Evolutionary conservation across 768 basidiomycete genomes (phyloP).

Genomic region (Termitomyces sp.): DNA sequence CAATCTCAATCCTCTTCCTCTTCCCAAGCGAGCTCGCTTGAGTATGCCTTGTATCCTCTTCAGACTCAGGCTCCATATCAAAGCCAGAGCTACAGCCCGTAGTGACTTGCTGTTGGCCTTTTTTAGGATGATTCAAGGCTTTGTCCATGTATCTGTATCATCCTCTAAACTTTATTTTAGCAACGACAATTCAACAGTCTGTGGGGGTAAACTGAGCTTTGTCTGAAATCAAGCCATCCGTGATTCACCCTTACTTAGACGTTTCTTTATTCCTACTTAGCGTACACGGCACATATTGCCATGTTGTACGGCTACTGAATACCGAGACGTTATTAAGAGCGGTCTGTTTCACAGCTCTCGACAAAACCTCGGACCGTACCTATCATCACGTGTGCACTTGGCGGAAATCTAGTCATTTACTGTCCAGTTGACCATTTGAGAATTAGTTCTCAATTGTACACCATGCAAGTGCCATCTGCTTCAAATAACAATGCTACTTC

Average conservation of each 20-base stretch:
- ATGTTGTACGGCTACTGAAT: too few relatives aligned
- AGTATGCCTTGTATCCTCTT: slow-evolving; percentile 29
- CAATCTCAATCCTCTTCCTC: slow-evolving; percentile 18
- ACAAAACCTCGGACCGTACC: too few relatives aligned
- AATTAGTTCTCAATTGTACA: too few relatives aligned
- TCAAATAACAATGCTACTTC: background rate
- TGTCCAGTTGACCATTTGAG: too few relatives aligned
- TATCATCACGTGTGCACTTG: background rate
- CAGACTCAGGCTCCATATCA: slow-evolving; percentile 52
- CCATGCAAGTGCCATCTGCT: background rate
- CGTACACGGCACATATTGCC: too few relatives aligned
- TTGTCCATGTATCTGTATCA: background rate
- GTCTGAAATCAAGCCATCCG: background rate
- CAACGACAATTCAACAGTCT: too few relatives aligned
- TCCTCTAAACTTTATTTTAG: background rate
- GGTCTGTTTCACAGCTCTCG: too few relatives aligned
- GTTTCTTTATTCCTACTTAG: too few relatives aligned
- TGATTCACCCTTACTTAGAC: background rate
- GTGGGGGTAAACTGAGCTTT: too few relatives aligned
- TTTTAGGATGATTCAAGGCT: background rate
- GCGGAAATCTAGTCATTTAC: too few relatives aligned
- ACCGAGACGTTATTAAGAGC: background rate
- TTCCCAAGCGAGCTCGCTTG: slow-evolving; percentile 12
- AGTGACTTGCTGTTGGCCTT: background rate
- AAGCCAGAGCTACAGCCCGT: slow-evolving; percentile 37